A percentile compares a stretch with the other conserved stretches of the same genome.
Conservation (phyloP, 2,329 filamentous ascomycete genomes). For the Fusarium poae region DNA sequence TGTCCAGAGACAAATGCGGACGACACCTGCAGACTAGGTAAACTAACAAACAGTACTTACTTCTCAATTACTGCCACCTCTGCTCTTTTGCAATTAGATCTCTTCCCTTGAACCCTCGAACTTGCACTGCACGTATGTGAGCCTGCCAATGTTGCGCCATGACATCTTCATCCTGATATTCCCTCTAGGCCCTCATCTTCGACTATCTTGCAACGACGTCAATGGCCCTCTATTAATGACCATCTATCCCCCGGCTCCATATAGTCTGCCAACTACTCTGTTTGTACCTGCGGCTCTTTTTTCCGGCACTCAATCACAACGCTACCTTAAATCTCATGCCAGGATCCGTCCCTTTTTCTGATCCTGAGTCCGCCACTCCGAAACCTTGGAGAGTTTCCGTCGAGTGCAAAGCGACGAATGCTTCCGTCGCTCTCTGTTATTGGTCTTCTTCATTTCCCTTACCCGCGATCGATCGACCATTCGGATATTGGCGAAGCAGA, state of each 20-base stretch:
- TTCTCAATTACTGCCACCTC: conserved; percentile 16
- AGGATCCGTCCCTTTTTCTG: conserved; percentile 16
- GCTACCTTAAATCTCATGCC: conserved; percentile 28
- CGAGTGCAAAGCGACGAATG: conserved; percentile 17
- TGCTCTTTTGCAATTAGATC: neutral
- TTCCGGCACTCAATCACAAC: conserved; percentile 23
- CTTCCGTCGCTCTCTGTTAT: conserved; percentile 16
- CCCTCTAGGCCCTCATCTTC: conserved; percentile 26
- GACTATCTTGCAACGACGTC: conserved; percentile 24
- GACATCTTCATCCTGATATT: conserved; percentile 16
- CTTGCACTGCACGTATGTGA: conserved; percentile 5
- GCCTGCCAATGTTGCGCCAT: conserved; percentile 7
- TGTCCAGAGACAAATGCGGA: conserved; percentile 26
- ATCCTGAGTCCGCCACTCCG: conserved; percentile 31
- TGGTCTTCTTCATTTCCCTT: neutral
- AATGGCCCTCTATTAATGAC: neutral
- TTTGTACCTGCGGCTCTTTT: conserved; percentile 38
- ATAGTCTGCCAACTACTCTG: neutral
- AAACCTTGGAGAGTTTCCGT: conserved; percentile 20
- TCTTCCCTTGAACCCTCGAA: conserved; percentile 12
- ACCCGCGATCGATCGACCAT: neutral
- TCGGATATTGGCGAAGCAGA: conserved; percentile 5
- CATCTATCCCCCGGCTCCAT: neutral
- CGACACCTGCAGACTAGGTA: conserved; percentile 14
- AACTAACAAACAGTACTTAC: neutral